A percentile compares a stretch with the other conserved stretches of the same genome.
Conservation (phyloP, 1,284 basidiomycete species). For the Microbotryum silenes-acaulis region DNA sequence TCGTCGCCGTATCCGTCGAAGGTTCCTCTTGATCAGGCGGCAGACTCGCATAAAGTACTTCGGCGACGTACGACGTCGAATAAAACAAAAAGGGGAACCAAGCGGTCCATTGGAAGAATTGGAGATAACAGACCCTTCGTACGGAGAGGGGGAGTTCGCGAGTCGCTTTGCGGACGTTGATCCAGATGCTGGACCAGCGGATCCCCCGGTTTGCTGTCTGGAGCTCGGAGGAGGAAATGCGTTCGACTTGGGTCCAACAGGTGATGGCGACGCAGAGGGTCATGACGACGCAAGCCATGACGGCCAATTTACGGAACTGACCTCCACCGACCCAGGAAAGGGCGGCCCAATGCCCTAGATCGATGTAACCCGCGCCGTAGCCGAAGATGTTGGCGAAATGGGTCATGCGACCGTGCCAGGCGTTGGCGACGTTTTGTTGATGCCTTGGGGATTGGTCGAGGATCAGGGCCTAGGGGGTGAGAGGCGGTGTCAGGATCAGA, state of each 20-base stretch:
- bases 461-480: conserved; percentile 49
- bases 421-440: conserved; percentile 85
- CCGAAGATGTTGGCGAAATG: conserved; percentile 92
- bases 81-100: conserved; percentile 79
- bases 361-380: conserved; percentile 68
- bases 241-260: conserved; percentile 58
- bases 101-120: conserved; percentile 69
- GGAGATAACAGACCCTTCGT: conserved; percentile 73
- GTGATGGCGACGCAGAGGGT: conserved; percentile 77
- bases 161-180: too few species aligned
- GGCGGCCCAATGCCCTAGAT: conserved; percentile 52
- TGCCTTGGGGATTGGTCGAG: conserved; percentile 78
- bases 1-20: conserved; percentile 63
- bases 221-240: too few species aligned
- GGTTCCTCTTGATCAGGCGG: conserved; percentile 46
- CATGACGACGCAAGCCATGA: conserved; percentile 73
- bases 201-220: too few species aligned
- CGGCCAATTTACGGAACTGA: conserved; percentile 92
- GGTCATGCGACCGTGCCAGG: conserved; percentile 95
- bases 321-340: conserved; percentile 71
- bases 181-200: too few species aligned
- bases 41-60: conserved; percentile 26
- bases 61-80: conserved; percentile 34
- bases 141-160: conserved; percentile 62
- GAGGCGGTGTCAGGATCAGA: too few species aligned